Evolutionary conservation across 306 rosid species (phyloP), one percentile per base, ranked within the genome.

Genomic region (Sechiopsis laciniata): DNA sequence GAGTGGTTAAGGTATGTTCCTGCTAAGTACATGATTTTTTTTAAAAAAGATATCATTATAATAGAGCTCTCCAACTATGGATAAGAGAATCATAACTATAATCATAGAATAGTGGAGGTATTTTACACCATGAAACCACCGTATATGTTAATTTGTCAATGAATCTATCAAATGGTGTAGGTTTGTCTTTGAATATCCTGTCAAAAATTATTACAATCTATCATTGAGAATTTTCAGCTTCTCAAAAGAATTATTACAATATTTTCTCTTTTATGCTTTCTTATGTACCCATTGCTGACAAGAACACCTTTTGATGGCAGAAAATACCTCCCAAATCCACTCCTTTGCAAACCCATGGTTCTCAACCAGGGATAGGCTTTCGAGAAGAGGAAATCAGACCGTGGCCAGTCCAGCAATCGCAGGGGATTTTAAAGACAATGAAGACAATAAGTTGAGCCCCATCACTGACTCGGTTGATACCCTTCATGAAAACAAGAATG

Each of bases 381-480:
- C 7, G 29, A 64, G 76, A 75, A 82, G 85, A 78, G 82, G 65
- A 10, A 58, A 80, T 40, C 86, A 79, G 21, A 79, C 87, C 0
- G 76, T 71, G 24, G 58, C 85, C 56, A 80, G 73, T 81, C 82
- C 84, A 69, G 54, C 59, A 17, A 79, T 83, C 75, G 16, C 51
- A 61, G 84, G 82, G 77, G 90, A 83, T 74, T 66, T 70, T 35
- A 81, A 80, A 63, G 74, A 75, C 45, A 75, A 55, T 16, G 85
- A 82, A 79, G 48, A 62, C 40, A 64, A 29, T 59, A 54, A 72
- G 68, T 40, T 57, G 74, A 76, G 78, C 55, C 57, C 83, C 17
- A 42, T 50, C 46, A 8, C 19, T 13, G 76, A 82, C 32, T 73
- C 62, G 11, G 81, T 51, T 24, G 64, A 80, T 22, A 74, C 90